A percentile compares a stretch with the other conserved stretches of the same genome.
phyloP scores from a whole-genome alignment of 768 basidiomycete species.

The Ephemerocybe angulata region DNA sequence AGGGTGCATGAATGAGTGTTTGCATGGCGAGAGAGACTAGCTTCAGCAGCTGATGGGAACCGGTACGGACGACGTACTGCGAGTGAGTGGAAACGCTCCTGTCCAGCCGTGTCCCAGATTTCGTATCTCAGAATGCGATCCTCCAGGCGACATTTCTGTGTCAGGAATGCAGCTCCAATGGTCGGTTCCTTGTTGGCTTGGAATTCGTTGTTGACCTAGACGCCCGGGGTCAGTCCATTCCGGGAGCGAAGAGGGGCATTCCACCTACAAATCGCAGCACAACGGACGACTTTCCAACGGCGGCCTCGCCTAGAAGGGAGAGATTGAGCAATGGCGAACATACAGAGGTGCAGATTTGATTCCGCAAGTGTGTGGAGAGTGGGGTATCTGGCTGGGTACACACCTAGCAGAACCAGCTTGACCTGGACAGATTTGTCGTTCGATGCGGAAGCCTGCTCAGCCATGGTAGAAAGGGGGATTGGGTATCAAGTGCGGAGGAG shows the following conservation, averaged over 20 bases:
- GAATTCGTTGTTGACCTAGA: constrained; percentile 92
- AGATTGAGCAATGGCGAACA: constrained; percentile 5
- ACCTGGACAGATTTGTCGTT: constrained; percentile 93
- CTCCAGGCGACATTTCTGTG: constrained; percentile 93
- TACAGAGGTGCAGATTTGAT: constrained; percentile 7
- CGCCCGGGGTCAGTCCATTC: constrained; percentile 14
- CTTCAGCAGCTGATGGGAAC: background rate
- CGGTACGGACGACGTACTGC: constrained; percentile 55
- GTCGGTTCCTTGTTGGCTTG: constrained; percentile 99
- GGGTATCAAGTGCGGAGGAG: constrained; percentile 13
- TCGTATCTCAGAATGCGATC: constrained; percentile 92
- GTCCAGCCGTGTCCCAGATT: constrained; percentile 96
- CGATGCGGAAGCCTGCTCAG: constrained; percentile 70
- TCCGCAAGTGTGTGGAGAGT: constrained; percentile 1
- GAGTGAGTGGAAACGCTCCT: constrained; percentile 96
- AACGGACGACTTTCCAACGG: constrained; percentile 98
- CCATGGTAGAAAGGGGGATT: constrained; percentile 44
- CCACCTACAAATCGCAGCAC: constrained; percentile 87
- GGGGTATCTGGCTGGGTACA: background rate
- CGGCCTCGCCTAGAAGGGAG: constrained; percentile 77
- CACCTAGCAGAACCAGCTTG: constrained; percentile 94
- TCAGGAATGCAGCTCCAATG: constrained; percentile 94
- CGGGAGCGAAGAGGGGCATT: constrained; percentile 12
- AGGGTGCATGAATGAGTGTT: constrained; percentile 6
- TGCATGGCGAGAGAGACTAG: background rate